Evolutionary conservation across 2,329 filamentous ascomycete species (phyloP), one percentile per base, ranked within the genome.

Genomic region (Paraphoma sp.): DNA sequence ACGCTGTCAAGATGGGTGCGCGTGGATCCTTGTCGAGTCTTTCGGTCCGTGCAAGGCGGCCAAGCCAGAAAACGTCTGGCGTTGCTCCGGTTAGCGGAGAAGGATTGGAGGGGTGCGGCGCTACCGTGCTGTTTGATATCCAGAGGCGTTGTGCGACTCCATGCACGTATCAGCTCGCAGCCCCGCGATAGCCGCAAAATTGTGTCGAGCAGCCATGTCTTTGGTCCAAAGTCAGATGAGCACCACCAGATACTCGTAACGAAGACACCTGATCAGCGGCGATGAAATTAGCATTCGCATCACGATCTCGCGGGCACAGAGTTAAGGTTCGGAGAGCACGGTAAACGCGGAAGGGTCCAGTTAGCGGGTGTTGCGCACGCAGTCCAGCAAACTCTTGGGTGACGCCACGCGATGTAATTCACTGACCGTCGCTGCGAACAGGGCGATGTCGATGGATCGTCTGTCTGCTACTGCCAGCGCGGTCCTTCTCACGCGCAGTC

Each of bases 111-210:
- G 58, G 55, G 45, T 57, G 41, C 53, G 57, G 63, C 67, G 62
- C 65, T 63, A 63, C 52, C 41, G 31, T 61, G 53, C 46, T 56
- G 58, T 65, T 55, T 63, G 61, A 63, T 63, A 62, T 62, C 58
- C 48, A n/a, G n/a, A 65, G 64, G 60, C 57, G 57, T 51, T 59
- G 63, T 60, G 54, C 56, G 41, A 64, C 64, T 49, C 52, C 40
- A 29, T 47, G 59, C 53, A 51, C 52, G 58, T 61, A 63, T 65
- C 59, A 56, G 59, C 53, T 17, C 54, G 46, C 53, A 54, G 50
- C 47, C 59, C 60, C 65, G 63, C 62, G 59, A 61, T 61, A 64
- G 60, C 61, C 67, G 65, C 64, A 69, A 41, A 23, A 49, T 52
- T 48, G 53, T 41, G 51, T 43, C 51, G 49, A 51, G 45, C 51